Percentiles rank a stretch among this genome's conserved stretches.
These are phyloP conservation scores for Botrytis pseudocinerea DNA, from an alignment of 2,329 filamentous ascomycete genomes.

Conservation along the genomic window DNA sequence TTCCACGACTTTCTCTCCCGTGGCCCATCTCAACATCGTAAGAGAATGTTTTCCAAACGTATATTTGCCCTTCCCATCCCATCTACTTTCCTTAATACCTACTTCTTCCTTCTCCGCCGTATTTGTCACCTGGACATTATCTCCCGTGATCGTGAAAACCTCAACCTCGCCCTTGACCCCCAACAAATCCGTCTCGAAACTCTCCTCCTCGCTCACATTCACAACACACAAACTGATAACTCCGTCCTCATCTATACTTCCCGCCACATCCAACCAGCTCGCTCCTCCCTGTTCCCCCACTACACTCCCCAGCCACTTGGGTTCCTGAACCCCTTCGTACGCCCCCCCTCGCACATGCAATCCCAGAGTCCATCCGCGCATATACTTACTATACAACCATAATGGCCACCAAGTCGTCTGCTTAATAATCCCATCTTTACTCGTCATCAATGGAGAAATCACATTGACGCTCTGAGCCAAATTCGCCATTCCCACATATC, in stretches of 20 bases:
- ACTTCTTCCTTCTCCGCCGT: slow-evolving; percentile 64
- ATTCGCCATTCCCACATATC: slow-evolving; percentile 64
- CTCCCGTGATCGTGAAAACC: slow-evolving; percentile 64
- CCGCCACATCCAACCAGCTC: slow-evolving; percentile 70
- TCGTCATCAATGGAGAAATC: slow-evolving; percentile 67
- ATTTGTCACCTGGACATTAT: slow-evolving; percentile 59
- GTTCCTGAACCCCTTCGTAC: slow-evolving; percentile 67
- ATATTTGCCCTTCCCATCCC: slow-evolving; percentile 63
- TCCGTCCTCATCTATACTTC: slow-evolving; percentile 57
- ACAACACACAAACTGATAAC: slow-evolving; percentile 68
- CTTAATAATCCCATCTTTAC: slow-evolving; percentile 55
- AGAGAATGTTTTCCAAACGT: slow-evolving; percentile 70
- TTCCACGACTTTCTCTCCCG: slow-evolving; percentile 36
- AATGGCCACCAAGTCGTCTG: slow-evolving; percentile 67
- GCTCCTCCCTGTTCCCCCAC: slow-evolving; percentile 57
- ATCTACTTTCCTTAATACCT: slow-evolving; percentile 58
- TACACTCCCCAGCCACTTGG: slow-evolving; percentile 63
- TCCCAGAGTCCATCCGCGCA: slow-evolving; percentile 70
- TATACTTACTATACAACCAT: slow-evolving; percentile 63
- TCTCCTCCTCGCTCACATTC: slow-evolving; percentile 65
- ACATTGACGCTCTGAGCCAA: slow-evolving; percentile 69
- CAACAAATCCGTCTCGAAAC: slow-evolving; percentile 59
- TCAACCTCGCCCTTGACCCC: slow-evolving; percentile 56
- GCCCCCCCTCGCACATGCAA: slow-evolving; percentile 62
- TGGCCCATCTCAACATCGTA: slow-evolving; percentile 60